phyloP scores from a whole-genome alignment of 2,329 filamentous ascomycete genomes.

The Kalaharituber pfeilii region DNA sequence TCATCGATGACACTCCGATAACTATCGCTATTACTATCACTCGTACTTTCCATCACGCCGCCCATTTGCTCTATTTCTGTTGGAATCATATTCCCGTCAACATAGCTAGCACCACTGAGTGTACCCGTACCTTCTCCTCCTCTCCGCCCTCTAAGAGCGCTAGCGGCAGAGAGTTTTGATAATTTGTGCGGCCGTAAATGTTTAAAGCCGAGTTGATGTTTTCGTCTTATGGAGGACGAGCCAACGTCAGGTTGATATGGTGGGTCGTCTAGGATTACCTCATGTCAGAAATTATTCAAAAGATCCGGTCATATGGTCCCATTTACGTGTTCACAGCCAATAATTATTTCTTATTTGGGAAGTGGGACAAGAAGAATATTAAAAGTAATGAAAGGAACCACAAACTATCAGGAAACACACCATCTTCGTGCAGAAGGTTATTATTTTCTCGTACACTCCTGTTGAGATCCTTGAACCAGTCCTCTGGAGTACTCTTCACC shows the following conservation, averaged over 20 bases:
- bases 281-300: background rate
- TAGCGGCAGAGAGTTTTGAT: background rate
- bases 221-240: slow-evolving; percentile 17
- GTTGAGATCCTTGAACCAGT: slow-evolving; percentile 22
- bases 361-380: too few relatives aligned
- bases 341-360: too few relatives aligned
- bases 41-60: slow-evolving; percentile 26
- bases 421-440: slow-evolving; percentile 17
- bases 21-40: slow-evolving; percentile 50
- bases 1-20: slow-evolving; percentile 75
- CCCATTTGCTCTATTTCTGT: background rate
- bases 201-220: slow-evolving; percentile 10
- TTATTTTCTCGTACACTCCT: slow-evolving; percentile 21
- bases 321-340: too few relatives aligned
- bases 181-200: slow-evolving; percentile 15
- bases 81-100: background rate
- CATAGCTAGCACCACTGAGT: background rate
- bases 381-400: slow-evolving; percentile 9
- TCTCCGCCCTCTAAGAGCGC: background rate
- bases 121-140: background rate
- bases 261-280: slow-evolving; percentile 24
- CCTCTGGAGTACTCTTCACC: slow-evolving; percentile 17
- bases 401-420: slow-evolving; percentile 14
- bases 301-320: too few relatives aligned
- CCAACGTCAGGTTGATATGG: slow-evolving; percentile 28